Base-by-base conservation (phyloP, 306 rosid species). In the Vigna radiata region DNA sequence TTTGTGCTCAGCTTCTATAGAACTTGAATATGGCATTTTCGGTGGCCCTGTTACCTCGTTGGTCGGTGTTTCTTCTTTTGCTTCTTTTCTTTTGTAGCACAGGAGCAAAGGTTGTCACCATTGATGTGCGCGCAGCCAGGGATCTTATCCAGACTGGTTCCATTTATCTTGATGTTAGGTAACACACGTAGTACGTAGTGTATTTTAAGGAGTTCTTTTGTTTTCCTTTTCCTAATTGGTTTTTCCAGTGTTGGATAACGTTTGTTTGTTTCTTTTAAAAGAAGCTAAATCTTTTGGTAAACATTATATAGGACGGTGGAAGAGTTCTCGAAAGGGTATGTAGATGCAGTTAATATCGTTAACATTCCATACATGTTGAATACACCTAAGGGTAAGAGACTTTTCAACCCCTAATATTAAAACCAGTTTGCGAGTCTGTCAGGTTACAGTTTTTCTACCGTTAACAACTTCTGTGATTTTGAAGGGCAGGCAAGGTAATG, bases 111-210 rank as follows among this genome's bases (percentile, higher is more conserved):
- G 87, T 87, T 73, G 88, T 87, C 39, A 89, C 97, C 27, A 15
- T 95, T 71, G 86, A 95, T 84, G 96, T 90, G 27, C 79, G 36
- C 3, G 77, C 75, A 17, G 97, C 97, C 37, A 88, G 79, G 76
- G 80, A 52, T 62, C 86, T 92, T 13, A 73, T 89, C 65, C 84
- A 85, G 4, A 82, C 88, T 18, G 96, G 96, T 75, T 56, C 91
- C 75, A 72, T 73, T 14, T 92, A 87, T 86, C 82, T 95, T 3
- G 98, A 95, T 80, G 92, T 92, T 63, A 89, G 98, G 97, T 90
- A 81, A 63, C 4, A 11, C n/a, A 12, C 4, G 10, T 56, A 21
- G 2, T 50, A 48, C 17, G 25, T 17, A 52, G 5, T 8, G 8
- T 44, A 13, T 44, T 44, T 17, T 46, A 11, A 66, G 78, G 47